phyloP scores from a whole-genome alignment of 225 moss, liverwort and hornwort species.

The Bryoerythrophyllum caledonicum region DNA sequence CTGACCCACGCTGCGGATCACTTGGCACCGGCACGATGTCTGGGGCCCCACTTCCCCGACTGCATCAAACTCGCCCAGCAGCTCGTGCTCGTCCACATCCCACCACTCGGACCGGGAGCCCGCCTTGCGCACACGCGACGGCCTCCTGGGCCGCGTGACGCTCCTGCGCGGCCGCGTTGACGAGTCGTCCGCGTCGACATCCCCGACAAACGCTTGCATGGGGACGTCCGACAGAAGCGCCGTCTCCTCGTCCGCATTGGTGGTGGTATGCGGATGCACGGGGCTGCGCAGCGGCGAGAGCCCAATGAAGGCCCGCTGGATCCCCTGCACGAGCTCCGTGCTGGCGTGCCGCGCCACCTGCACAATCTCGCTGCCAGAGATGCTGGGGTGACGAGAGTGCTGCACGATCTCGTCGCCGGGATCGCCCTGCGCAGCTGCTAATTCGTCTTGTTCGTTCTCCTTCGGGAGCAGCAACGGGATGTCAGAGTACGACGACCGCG shows the following conservation, averaged over 20 bases:
- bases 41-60: slow-evolving; percentile 55
- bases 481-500: slow-evolving; percentile 59
- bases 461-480: slow-evolving; percentile 66
- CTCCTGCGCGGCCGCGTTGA: slow-evolving; percentile 23
- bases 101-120: slow-evolving; percentile 55
- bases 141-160: slow-evolving; percentile 23
- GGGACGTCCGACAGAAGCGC: slow-evolving; percentile 57
- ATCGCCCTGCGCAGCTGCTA: slow-evolving; percentile 1
- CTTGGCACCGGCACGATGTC: slow-evolving; percentile 53
- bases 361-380: slow-evolving; percentile 47
- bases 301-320: slow-evolving; percentile 52
- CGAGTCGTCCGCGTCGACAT: slow-evolving; percentile 31
- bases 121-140: slow-evolving; percentile 27
- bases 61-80: slow-evolving; percentile 39
- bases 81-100: slow-evolving; percentile 46
- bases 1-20: slow-evolving; percentile 64
- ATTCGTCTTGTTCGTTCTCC: slow-evolving; percentile 44
- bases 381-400: slow-evolving; percentile 36
- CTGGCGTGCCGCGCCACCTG: slow-evolving; percentile 52
- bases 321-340: slow-evolving; percentile 49
- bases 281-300: slow-evolving; percentile 48
- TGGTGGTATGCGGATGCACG: slow-evolving; percentile 20
- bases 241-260: slow-evolving; percentile 49
- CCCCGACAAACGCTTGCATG: slow-evolving; percentile 56
- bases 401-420: slow-evolving; percentile 22